Evolutionary conservation across 805 yeast genomes (phyloP).

Genomic region (Wickerhamomyces queroliae): DNA sequence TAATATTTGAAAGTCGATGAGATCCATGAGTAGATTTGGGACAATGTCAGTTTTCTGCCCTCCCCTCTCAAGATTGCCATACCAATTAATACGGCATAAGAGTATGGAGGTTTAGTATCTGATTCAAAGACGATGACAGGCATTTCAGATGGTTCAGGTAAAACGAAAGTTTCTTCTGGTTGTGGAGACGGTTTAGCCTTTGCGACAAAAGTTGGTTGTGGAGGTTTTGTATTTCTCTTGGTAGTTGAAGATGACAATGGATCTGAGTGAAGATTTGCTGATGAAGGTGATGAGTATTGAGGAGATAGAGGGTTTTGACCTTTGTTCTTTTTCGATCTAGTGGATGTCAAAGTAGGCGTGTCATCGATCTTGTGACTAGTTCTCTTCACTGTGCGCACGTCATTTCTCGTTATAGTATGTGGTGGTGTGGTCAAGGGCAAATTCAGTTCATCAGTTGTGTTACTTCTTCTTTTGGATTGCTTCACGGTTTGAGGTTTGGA

Average conservation of each 20-base stretch:
- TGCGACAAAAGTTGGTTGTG: slow-evolving; percentile 18
- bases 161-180: slow-evolving; percentile 6
- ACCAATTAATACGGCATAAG: slow-evolving; percentile 90
- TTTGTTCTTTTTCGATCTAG: slow-evolving; percentile 12
- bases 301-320: slow-evolving; percentile 20
- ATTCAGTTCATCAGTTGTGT: slow-evolving; percentile 8
- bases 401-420: slow-evolving; percentile 18
- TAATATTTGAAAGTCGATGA: slow-evolving; percentile 80
- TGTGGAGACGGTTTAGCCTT: slow-evolving; percentile 5
- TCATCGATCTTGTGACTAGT: slow-evolving; percentile 11
- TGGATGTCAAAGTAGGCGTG: slow-evolving; percentile 19
- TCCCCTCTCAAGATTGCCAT: slow-evolving; percentile 87
- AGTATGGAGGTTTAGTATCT: slow-evolving; percentile 75
- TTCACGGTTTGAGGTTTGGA: not conserved
- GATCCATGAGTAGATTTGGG: slow-evolving; percentile 92
- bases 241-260: not conserved
- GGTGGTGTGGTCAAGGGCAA: slow-evolving; percentile 23
- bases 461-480: slow-evolving; percentile 7
- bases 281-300: slow-evolving; percentile 22
- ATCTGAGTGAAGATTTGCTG: slow-evolving; percentile 1
- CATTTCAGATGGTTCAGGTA: slow-evolving; percentile 20
- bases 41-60: slow-evolving; percentile 59
- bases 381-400: slow-evolving; percentile 8
- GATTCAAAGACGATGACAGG: slow-evolving; percentile 17
- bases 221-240: slow-evolving; percentile 14